Conservation (phyloP, 1,284 basidiomycete species). For the Apiotrichum montevideense region DNA sequence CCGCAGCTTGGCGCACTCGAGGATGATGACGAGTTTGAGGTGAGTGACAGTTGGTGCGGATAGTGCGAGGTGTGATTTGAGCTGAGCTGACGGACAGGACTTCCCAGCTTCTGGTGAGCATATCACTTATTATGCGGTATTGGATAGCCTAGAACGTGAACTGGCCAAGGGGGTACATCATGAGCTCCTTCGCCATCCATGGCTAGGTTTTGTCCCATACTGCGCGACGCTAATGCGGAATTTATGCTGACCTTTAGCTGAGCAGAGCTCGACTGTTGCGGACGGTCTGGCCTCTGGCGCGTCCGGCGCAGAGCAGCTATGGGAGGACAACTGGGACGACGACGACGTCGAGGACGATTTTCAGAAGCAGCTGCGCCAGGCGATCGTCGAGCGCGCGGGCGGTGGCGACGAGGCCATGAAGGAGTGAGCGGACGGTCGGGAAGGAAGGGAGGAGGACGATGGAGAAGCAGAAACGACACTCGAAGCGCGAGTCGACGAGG, state of each 20-base stretch:
- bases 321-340: conserved; percentile 99
- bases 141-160: no score
- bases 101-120: conserved; percentile 1
- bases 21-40: conserved; percentile 50
- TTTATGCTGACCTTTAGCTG: conserved; percentile 2
- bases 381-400: conserved; percentile 36
- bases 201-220: not conserved
- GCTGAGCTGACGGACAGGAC: not conserved
- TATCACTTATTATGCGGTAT: not conserved
- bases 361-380: conserved; percentile 73
- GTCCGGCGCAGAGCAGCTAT: conserved; percentile 55
- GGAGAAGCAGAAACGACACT: not conserved
- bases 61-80: no score
- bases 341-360: conserved; percentile 98
- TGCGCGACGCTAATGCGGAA: not conserved
- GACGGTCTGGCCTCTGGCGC: conserved; percentile 30
- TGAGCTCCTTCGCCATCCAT: no score
- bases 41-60: conserved; percentile 20
- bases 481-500: not conserved
- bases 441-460: not conserved
- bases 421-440: conserved; percentile 21
- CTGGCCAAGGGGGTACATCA: no score
- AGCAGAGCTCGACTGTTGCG: conserved; percentile 32
- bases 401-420: conserved; percentile 38
- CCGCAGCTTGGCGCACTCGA: conserved; percentile 47